A percentile compares a stretch with the other conserved stretches of the same genome.
Conservation (phyloP, 164 flowering plant species). For the Malania oleifera region DNA sequence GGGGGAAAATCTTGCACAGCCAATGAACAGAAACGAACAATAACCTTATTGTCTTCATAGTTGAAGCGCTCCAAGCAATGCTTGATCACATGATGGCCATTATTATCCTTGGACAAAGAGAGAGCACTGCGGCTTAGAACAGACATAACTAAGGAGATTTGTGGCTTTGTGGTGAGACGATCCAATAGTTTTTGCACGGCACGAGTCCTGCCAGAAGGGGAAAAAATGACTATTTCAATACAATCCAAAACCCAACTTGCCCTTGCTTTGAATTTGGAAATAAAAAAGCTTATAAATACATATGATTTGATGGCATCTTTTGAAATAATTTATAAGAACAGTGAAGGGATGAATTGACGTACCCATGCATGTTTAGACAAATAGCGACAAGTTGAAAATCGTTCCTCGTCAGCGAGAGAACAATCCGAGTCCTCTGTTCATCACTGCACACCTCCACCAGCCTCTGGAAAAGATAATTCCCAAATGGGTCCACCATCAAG, state of each 20-base stretch:
- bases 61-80: constrained; percentile 29
- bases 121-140: constrained; percentile 24
- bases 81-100: constrained; percentile 42
- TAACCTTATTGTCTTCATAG: constrained; percentile 29
- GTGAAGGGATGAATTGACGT: constrained; percentile 3
- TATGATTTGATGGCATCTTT: no score
- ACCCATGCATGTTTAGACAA: constrained; percentile 42
- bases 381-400: constrained; percentile 21
- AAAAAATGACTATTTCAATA: neutral
- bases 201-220: constrained; percentile 25
- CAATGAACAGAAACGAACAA: no score
- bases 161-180: constrained; percentile 20
- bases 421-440: constrained; percentile 36
- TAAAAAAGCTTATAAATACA: no score
- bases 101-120: constrained; percentile 21
- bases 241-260: no score
- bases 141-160: constrained; percentile 20
- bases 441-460: constrained; percentile 34
- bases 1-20: no score
- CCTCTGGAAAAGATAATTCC: constrained; percentile 41
- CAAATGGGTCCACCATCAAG: constrained; percentile 41
- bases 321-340: no score
- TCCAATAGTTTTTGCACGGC: constrained; percentile 35
- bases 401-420: constrained; percentile 18
- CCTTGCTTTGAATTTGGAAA: no score